These are phyloP conservation scores for Metschnikowia santaceciliae DNA, from an alignment of 805 yeast genomes.

Conservation along the genomic window DNA sequence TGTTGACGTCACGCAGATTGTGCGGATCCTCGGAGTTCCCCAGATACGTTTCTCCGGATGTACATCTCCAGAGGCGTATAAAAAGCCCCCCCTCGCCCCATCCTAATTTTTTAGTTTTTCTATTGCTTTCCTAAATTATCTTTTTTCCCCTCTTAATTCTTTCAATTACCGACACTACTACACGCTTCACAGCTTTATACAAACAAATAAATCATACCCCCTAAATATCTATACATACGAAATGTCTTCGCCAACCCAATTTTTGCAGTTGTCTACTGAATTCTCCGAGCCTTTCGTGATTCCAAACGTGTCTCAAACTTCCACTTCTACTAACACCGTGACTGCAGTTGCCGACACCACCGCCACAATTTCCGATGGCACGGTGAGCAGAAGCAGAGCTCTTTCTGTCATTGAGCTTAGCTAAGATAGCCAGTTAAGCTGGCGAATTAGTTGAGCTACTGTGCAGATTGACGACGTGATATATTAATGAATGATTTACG, in stretches of 20 bases:
- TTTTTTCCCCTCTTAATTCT: background rate
- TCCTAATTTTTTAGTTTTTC: background rate
- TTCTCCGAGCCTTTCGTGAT: conserved; percentile 61
- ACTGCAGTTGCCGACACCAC: conserved; percentile 8
- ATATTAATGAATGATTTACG: background rate
- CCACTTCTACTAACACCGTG: conserved; percentile 19
- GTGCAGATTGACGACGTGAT: background rate
- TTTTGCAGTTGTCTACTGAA: conserved; percentile 54
- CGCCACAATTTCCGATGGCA: conserved; percentile 11
- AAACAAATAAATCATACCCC: background rate
- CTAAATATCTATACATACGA: background rate
- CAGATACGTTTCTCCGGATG: conserved; percentile 15
- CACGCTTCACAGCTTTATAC: background rate
- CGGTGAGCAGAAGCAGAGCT: conserved; percentile 17
- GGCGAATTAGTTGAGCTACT: too few relatives aligned
- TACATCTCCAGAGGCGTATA: conserved; percentile 20
- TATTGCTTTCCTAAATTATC: background rate
- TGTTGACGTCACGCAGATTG: conserved; percentile 16
- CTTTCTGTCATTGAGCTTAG: conserved; percentile 26
- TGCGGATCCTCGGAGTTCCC: conserved; percentile 18
- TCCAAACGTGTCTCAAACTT: conserved; percentile 58
- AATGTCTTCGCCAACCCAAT: conserved; percentile 26
- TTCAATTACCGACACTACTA: background rate
- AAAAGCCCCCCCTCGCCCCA: background rate
- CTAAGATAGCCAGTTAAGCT: conserved; percentile 4